phyloP scores from a whole-genome alignment of 2,329 filamentous ascomycete species.

The Fusarium humuli region DNA sequence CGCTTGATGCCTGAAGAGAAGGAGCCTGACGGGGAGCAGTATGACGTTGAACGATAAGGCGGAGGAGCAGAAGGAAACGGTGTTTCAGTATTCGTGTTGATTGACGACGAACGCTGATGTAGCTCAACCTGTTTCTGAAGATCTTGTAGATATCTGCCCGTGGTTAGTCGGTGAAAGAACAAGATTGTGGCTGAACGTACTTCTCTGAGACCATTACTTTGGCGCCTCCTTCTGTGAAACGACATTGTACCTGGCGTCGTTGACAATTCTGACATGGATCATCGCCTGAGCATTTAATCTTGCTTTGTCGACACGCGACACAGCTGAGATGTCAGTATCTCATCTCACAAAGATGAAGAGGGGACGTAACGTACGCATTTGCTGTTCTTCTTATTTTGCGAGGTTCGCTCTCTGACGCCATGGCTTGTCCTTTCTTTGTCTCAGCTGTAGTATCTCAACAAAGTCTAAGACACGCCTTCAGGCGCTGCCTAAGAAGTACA shows the following conservation, averaged over 20 bases:
- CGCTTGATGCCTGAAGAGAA: slow-evolving; percentile 24
- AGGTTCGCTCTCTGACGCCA: slow-evolving; percentile 29
- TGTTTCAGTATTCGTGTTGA: neutral
- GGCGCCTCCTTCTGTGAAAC: slow-evolving; percentile 46
- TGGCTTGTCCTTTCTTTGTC: neutral
- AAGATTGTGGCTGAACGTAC: slow-evolving; percentile 28
- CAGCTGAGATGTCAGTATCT: slow-evolving; percentile 40
- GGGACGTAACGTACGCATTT: slow-evolving; percentile 39
- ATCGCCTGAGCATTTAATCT: slow-evolving; percentile 52
- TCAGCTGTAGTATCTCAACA: too few species aligned
- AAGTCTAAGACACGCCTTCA: too few species aligned
- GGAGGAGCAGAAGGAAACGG: slow-evolving; percentile 19
- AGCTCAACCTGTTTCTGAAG: slow-evolving; percentile 41
- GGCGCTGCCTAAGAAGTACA: too few species aligned
- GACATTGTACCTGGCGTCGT: slow-evolving; percentile 48
- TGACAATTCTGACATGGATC: slow-evolving; percentile 51
- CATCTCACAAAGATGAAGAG: neutral
- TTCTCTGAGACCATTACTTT: slow-evolving; percentile 51
- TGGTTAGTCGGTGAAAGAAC: slow-evolving; percentile 13
- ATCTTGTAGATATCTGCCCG: slow-evolving; percentile 42
- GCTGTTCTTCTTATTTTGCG: slow-evolving; percentile 45
- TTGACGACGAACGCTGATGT: slow-evolving; percentile 22
- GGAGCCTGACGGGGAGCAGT: slow-evolving; percentile 11
- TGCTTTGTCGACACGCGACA: slow-evolving; percentile 50
- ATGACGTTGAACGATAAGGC: slow-evolving; percentile 29